phyloP scores from a whole-genome alignment of 768 basidiomycete species.

The Boletus tomentosulus region DNA sequence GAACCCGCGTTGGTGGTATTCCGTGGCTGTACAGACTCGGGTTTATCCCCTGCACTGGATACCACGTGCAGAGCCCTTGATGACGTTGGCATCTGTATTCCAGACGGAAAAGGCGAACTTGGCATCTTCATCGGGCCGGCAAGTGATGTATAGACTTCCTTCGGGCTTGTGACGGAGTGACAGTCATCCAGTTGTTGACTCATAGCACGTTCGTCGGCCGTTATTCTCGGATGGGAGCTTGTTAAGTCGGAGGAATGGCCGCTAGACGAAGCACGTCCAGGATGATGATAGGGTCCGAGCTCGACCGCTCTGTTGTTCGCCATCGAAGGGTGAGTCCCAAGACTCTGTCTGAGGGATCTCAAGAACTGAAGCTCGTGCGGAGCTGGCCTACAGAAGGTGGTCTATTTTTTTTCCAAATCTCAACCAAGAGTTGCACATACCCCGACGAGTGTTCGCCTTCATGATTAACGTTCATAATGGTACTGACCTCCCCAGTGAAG shows the following conservation, averaged over 20 bases:
- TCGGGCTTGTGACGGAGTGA: background rate
- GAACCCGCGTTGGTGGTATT: background rate
- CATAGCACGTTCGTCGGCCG: background rate
- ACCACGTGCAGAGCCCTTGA: background rate
- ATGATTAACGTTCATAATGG: background rate
- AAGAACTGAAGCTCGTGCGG: slow-evolving; percentile 8
- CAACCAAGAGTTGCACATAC: background rate
- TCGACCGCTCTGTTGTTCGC: background rate
- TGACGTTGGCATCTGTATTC: background rate
- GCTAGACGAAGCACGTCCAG: background rate
- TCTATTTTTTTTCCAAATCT: background rate
- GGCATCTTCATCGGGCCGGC: background rate
- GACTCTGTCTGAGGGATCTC: slow-evolving; percentile 1
- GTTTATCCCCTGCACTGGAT: background rate
- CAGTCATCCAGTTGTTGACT: background rate
- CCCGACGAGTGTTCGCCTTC: background rate
- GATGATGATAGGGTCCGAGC: background rate
- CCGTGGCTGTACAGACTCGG: background rate
- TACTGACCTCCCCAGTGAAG: slow-evolving; percentile 4
- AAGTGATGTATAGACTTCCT: background rate
- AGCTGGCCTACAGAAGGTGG: slow-evolving; percentile 1
- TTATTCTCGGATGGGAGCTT: background rate
- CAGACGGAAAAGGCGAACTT: background rate
- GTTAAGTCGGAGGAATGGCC: background rate
- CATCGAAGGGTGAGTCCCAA: background rate